phyloP scores from a whole-genome alignment of 2,329 filamentous ascomycete species.

The Diaporthe citriasiana region DNA sequence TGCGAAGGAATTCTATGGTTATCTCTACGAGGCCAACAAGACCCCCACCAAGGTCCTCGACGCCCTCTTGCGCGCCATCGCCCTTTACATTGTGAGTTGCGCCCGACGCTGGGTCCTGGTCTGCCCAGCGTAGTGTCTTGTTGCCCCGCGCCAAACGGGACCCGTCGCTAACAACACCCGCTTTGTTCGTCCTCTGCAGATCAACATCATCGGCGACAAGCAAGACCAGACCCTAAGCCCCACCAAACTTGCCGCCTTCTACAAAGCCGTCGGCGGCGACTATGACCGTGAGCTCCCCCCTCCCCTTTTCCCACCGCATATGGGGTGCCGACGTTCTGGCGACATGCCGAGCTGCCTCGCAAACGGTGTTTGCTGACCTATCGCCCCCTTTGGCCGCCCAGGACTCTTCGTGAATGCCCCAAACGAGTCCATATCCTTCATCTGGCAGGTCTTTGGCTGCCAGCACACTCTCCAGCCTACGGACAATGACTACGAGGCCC shows the following conservation, averaged over 20 bases:
- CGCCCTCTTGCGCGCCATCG: conserved; percentile 77
- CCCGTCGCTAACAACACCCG: conserved; percentile 38
- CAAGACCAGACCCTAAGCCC: conserved; percentile 70
- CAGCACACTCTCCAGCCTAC: conserved; percentile 87
- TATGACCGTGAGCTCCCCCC: conserved; percentile 70
- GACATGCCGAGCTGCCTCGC: conserved; percentile 4
- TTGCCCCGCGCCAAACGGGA: conserved; percentile 13
- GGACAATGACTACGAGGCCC: conserved; percentile 79
- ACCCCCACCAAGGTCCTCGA: conserved; percentile 76
- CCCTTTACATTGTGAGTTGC: conserved; percentile 74
- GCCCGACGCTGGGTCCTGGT: neutral
- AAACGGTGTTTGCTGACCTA: conserved; percentile 36
- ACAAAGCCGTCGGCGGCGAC: conserved; percentile 80
- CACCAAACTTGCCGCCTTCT: conserved; percentile 81
- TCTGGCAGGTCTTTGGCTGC: conserved; percentile 92
- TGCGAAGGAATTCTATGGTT: conserved; percentile 69
- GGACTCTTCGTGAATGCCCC: conserved; percentile 84
- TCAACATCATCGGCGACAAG: conserved; percentile 70
- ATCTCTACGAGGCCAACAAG: conserved; percentile 78
- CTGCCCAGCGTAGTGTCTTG: neutral
- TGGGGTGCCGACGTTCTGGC: conserved; percentile 41
- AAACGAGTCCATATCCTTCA: conserved; percentile 84
- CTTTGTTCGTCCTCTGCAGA: conserved; percentile 57
- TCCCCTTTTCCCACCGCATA: no score
- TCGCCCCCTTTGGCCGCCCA: conserved; percentile 48